These are phyloP conservation scores for Oryza nivara DNA, from an alignment of 176 grass and related monocot species.

Conservation along the genomic window DNA sequence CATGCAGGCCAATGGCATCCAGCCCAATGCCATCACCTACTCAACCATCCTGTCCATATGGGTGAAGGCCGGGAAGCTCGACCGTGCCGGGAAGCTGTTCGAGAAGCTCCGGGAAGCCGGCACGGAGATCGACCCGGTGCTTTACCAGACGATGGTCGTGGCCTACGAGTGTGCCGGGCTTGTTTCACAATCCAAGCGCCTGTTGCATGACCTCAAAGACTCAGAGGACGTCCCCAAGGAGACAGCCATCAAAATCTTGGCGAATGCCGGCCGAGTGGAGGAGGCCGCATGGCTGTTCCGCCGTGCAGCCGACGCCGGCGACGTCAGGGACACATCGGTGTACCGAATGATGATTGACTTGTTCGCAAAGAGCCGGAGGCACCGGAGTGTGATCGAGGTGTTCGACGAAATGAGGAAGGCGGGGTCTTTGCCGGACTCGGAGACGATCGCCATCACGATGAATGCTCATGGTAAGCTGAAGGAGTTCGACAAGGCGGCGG, in stretches of 20 bases:
- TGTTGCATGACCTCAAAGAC: slow-evolving; percentile 76
- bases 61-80: slow-evolving; percentile 88
- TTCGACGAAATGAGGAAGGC: slow-evolving; percentile 76
- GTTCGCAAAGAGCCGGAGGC: slow-evolving; percentile 69
- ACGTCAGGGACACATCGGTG: slow-evolving; percentile 70
- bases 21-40: slow-evolving; percentile 86
- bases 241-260: slow-evolving; percentile 77
- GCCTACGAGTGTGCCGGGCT: slow-evolving; percentile 79
- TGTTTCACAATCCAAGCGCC: slow-evolving; percentile 63
- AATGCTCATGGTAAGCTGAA: slow-evolving; percentile 88
- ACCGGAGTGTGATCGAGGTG: slow-evolving; percentile 75
- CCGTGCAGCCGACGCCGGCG: slow-evolving; percentile 48
- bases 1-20: slow-evolving; percentile 75
- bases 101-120: slow-evolving; percentile 76
- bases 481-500: slow-evolving; percentile 67
- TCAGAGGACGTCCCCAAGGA: slow-evolving; percentile 70
- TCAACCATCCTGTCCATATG: slow-evolving; percentile 90
- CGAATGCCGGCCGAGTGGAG: slow-evolving; percentile 75
- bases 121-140: slow-evolving; percentile 82
- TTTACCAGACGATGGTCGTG: slow-evolving; percentile 96
- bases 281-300: slow-evolving; percentile 92
- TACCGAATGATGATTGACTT: slow-evolving; percentile 69
- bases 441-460: slow-evolving; percentile 76
- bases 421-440: slow-evolving; percentile 72
- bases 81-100: slow-evolving; percentile 82